A percentile compares a stretch with the other conserved stretches of the same genome.
These are phyloP conservation scores for Xylaria curta DNA, from an alignment of 495 filamentous ascomycete species.

Conservation along the genomic window DNA sequence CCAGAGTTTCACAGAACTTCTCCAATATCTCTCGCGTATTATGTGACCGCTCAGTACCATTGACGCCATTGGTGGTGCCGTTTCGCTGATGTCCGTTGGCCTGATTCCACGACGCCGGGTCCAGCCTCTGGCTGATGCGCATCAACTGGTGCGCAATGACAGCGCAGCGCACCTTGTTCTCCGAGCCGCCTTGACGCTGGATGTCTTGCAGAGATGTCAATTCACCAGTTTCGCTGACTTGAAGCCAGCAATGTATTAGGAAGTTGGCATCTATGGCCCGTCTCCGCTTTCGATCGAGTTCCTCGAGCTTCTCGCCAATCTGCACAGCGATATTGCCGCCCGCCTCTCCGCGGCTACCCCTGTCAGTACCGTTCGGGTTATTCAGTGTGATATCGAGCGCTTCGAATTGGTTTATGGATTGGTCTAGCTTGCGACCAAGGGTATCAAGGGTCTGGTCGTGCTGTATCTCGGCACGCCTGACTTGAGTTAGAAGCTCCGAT, in stretches of 20 bases:
- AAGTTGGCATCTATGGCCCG: constrained; percentile 93
- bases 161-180: constrained; percentile 87
- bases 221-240: constrained; percentile 85
- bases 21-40: constrained; percentile 92
- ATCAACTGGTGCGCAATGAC: constrained; percentile 88
- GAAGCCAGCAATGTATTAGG: constrained; percentile 93
- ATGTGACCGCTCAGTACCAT: constrained; percentile 47
- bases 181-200: constrained; percentile 74
- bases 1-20: constrained; percentile 93
- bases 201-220: constrained; percentile 82
- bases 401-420: constrained; percentile 89
- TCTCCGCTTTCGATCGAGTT: constrained; percentile 88
- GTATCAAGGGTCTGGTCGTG: constrained; percentile 88
- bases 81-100: constrained; percentile 60
- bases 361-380: constrained; percentile 49
- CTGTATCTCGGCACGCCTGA: constrained; percentile 88
- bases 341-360: constrained; percentile 61
- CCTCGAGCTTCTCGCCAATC: constrained; percentile 91
- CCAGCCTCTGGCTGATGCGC: constrained; percentile 84
- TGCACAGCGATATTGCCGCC: constrained; percentile 89
- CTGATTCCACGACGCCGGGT: constrained; percentile 72
- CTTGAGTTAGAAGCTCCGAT: constrained; percentile 86
- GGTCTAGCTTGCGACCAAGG: constrained; percentile 84
- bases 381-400: constrained; percentile 82
- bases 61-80: constrained; percentile 58